These are phyloP conservation scores for Malbranchea cinnamomea DNA, from an alignment of 2,329 filamentous ascomycete genomes.

Conservation along the genomic window DNA sequence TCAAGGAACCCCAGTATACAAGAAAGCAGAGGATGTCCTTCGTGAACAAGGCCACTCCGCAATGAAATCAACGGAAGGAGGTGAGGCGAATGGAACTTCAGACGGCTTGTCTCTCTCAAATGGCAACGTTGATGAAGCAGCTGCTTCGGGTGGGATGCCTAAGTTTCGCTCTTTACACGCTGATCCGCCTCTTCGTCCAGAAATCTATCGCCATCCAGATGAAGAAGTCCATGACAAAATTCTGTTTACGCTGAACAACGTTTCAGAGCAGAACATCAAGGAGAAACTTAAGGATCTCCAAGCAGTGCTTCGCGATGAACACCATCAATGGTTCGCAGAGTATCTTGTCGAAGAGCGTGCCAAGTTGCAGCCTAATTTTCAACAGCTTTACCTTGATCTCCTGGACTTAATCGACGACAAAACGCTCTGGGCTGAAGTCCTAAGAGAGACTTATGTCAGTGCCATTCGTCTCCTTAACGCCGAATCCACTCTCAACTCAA, in stretches of 20 bases:
- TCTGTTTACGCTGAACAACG: slow-evolving; percentile 90
- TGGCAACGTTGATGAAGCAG: slow-evolving; percentile 51
- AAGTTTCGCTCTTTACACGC: slow-evolving; percentile 68
- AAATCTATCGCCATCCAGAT: slow-evolving; percentile 65
- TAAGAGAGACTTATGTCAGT: slow-evolving; percentile 82
- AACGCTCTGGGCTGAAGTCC: slow-evolving; percentile 70
- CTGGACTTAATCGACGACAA: slow-evolving; percentile 69
- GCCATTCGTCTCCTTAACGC: slow-evolving; percentile 79
- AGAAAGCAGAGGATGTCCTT: slow-evolving; percentile 67
- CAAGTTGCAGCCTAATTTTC: slow-evolving; percentile 94
- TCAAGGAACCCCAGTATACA: slow-evolving; percentile 70
- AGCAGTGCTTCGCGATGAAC: slow-evolving; percentile 59
- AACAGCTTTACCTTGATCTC: slow-evolving; percentile 80
- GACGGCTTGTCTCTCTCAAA: slow-evolving; percentile 46
- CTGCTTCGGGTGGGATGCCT: slow-evolving; percentile 43
- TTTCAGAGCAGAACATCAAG: slow-evolving; percentile 77
- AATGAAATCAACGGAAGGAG: slow-evolving; percentile 39
- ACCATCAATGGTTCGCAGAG: slow-evolving; percentile 92
- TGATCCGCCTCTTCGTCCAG: slow-evolving; percentile 49
- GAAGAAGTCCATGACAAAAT: slow-evolving; percentile 84
- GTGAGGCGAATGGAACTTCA: slow-evolving; percentile 21
- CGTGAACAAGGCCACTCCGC: slow-evolving; percentile 47
- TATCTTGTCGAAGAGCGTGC: slow-evolving; percentile 93
- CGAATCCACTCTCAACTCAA: slow-evolving; percentile 69
- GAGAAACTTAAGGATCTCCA: slow-evolving; percentile 71